Evolutionary conservation across 2,329 filamentous ascomycete species (phyloP).

Genomic region (Aspergillus brasiliensis): DNA sequence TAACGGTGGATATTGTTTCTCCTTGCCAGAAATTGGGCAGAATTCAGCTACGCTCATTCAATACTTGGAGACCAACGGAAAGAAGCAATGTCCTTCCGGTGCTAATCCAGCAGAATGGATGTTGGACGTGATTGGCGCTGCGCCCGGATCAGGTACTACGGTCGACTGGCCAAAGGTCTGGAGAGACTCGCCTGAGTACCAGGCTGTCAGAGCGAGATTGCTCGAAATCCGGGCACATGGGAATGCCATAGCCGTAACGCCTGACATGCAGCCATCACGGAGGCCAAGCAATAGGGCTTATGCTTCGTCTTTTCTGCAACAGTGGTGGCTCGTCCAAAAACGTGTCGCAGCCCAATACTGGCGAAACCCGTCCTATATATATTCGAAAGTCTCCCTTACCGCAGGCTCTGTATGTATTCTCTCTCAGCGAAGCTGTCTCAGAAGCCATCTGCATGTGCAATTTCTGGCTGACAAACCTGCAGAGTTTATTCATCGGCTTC

Average conservation of each 20-base stretch:
- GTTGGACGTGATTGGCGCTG: conserved; percentile 57
- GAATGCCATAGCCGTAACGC: conserved; percentile 23
- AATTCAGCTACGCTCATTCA: conserved; percentile 56
- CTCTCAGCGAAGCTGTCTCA: not conserved
- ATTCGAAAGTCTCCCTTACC: conserved; percentile 70
- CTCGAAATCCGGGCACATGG: conserved; percentile 54
- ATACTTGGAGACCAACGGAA: conserved; percentile 65
- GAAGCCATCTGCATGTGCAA: no score
- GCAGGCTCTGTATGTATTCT: conserved; percentile 46
- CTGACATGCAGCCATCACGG: conserved; percentile 23
- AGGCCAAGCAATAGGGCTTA: conserved; percentile 67
- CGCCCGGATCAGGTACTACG: conserved; percentile 59
- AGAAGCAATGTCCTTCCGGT: conserved; percentile 55
- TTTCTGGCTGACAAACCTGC: no score
- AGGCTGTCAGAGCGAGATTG: conserved; percentile 48
- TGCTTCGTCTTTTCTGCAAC: conserved; percentile 68
- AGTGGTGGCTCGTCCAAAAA: conserved; percentile 65
- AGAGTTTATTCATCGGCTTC: conserved; percentile 74
- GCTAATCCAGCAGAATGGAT: conserved; percentile 75
- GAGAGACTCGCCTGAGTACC: conserved; percentile 58
- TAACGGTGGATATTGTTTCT: no score
- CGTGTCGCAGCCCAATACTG: conserved; percentile 88
- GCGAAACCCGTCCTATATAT: conserved; percentile 84
- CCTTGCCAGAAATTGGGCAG: conserved; percentile 52
- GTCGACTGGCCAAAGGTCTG: conserved; percentile 56